Base-by-base conservation (phyloP, 2,329 filamentous ascomycete species). In the Curvularia spicifera region DNA sequence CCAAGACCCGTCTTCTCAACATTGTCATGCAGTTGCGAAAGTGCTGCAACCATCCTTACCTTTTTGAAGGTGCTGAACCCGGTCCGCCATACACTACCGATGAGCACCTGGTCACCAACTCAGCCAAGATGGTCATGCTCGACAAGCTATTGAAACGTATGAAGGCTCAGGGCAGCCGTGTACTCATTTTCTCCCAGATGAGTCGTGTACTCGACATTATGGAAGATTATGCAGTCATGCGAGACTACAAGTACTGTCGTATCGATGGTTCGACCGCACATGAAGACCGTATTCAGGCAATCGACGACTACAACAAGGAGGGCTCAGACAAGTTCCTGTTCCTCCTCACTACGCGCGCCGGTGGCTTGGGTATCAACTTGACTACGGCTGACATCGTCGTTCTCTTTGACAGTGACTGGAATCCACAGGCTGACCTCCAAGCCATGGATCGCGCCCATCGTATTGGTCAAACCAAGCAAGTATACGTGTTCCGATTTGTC, bases 141-240 rank as follows among this genome's bases (percentile, higher is more conserved):
- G 95, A 99, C 81, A 96, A 92, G 79, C 86, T 99, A 10, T 83
- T 99, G 48, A 88, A 85, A 70, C 87, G 93, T 46, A 87, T 99
- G 81, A 85, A 93, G 77, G 86, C 85, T 46, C 90, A 97, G 74
- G 95, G 93, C 42, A 98, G 93, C 73, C 87, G 95, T 65, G 93
- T 99, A n/a, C 85, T 99, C 55, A 98, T 99, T 69, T 99, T 99
- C 81, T 99, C 95, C 0, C 95, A 99, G 74, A 99, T 99, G 95
- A 97, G 93, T 72, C 91, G 95, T 85, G 84, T 97, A 39, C 82
- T 99, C 42, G 95, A 99, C 73, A 99, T 99, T 52, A 84, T 99
- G 15, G 95, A 99, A 75, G 95, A 99, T 76, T 99, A 99, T 78
- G 98, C 94, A 65, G 93, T 98, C 44, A 97, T 99, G 83, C 87